Percentiles rank a stretch among this genome's conserved stretches.
Conservation (phyloP, 257 asterid genomes). For the Solanum sejunctum region DNA sequence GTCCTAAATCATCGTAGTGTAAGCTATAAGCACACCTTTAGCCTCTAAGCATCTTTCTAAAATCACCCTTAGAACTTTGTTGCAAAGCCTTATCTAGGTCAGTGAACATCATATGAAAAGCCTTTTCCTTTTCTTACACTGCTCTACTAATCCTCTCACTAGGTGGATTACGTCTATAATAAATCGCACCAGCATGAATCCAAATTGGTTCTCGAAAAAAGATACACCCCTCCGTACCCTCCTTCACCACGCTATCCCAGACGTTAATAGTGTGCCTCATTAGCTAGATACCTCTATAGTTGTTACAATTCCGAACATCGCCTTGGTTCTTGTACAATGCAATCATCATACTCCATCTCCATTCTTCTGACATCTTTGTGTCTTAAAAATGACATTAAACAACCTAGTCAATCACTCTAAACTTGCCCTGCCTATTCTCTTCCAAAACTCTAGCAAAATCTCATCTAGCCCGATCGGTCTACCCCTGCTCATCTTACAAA, state of each 20-base stretch:
- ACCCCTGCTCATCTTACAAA: background rate
- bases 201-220: background rate
- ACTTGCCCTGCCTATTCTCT: background rate
- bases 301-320: background rate
- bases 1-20: background rate
- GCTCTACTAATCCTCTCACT: background rate
- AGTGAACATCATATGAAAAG: background rate
- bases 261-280: background rate
- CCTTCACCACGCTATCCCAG: background rate
- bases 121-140: background rate
- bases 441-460: background rate
- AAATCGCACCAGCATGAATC: background rate
- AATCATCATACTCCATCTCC: background rate
- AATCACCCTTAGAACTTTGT: background rate
- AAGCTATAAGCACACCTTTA: background rate
- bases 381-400: background rate
- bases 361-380: background rate
- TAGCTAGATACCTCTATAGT: background rate
- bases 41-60: background rate
- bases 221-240: background rate
- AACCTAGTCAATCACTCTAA: background rate
- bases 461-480: background rate
- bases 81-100: background rate
- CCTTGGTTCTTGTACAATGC: background rate
- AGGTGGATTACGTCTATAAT: background rate